Base-by-base conservation (phyloP, 371 early-diverging fungal species). In the Blakeslea trispora region DNA sequence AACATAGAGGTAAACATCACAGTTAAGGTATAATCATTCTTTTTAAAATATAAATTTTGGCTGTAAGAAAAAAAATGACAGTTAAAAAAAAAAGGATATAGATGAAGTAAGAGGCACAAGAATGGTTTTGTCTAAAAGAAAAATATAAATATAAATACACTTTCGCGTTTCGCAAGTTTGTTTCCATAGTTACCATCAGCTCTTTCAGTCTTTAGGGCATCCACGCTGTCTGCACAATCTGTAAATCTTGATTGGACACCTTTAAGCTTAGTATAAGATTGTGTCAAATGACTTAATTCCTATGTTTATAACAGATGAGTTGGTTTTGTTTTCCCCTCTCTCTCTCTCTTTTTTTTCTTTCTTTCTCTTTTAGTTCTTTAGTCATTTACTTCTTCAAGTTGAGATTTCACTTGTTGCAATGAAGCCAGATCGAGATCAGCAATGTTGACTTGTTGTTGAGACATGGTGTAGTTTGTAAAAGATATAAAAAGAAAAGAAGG, bases 211-310 rank as follows among this genome's bases (percentile, higher is more conserved):
- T 74, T 71, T 7, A 79, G 37, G 2, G 67, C 46, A 11, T 76
- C 61, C 2, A 79, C 77, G 46, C 88, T 86, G 19, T 86, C 88
- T 37, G 82, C 83, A 79, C 94, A 89, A 59, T 92, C 94, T 37
- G 70, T 74, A 72, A 95, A 97, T 53, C 92, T 86, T 14, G 77
- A 79, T 77, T 95, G 94, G 13, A 93, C 96, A 51, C 86, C 85
- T 73, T 91, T 91, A 57, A 97, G 82, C 68, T 92, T 88, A 4
- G 84, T 81, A 61, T 87, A 97, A 9, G 95, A 93, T 42, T 72
- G 74, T 5, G 92, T 92, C 58, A 97, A 80, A 59, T 87, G 90
- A 53, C 82, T 81, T 39, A 97, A 75, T 84, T 95, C 96, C 89
- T 92, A 56, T 13, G 40, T 24, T 19, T 13, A 41, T 19, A 37